These are phyloP conservation scores for Suillus cothurnatus DNA, from an alignment of 768 basidiomycete genomes.

Conservation along the genomic window DNA sequence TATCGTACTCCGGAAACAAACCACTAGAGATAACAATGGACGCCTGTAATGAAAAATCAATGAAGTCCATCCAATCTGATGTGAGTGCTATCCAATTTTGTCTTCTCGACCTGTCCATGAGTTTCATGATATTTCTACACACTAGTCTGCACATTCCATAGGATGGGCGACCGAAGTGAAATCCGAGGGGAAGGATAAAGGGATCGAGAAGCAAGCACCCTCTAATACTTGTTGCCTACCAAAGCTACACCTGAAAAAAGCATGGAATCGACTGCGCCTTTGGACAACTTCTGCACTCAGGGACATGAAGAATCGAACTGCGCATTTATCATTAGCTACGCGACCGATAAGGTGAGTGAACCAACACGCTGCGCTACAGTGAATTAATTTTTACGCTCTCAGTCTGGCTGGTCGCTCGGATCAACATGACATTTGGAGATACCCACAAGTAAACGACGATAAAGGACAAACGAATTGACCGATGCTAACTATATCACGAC, in stretches of 20 bases:
- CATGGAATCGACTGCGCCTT: conserved; percentile 1
- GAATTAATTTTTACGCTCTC: background rate
- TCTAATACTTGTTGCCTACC: background rate
- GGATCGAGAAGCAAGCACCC: background rate
- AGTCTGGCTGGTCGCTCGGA: background rate
- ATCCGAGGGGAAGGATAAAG: background rate
- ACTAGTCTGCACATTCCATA: background rate
- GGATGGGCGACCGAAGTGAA: no score
- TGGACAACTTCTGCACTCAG: conserved; percentile 2
- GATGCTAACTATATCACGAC: background rate
- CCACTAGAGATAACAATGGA: background rate
- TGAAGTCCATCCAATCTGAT: background rate
- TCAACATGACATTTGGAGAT: background rate
- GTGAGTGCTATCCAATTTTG: background rate
- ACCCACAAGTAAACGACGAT: background rate
- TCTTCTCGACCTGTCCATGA: background rate
- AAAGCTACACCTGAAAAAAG: background rate
- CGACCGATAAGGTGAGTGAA: conserved; percentile 1
- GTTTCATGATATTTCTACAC: background rate
- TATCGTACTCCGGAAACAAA: background rate
- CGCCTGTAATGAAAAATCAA: background rate
- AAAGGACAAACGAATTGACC: background rate
- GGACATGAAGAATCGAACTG: conserved; percentile 1
- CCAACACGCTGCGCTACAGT: background rate
- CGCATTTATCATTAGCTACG: background rate